Evolutionary conservation across 2,329 filamentous ascomycete genomes (phyloP), one percentile per base, ranked within the genome.

Genomic region (Thelonectria discophora): DNA sequence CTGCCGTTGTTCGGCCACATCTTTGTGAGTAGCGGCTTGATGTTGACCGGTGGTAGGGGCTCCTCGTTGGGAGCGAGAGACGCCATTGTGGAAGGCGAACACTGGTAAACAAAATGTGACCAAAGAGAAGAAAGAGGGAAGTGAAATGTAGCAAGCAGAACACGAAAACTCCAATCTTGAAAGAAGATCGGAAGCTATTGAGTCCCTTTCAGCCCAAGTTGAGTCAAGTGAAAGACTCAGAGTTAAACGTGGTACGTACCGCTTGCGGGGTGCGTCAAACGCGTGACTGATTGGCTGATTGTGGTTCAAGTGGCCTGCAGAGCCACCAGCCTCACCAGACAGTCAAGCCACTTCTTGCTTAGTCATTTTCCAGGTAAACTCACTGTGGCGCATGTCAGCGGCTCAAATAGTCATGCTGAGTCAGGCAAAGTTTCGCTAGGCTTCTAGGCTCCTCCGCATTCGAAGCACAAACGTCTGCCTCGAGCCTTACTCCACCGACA

Each of bases 11-110:
- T 73, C 30, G 85, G 89, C 89, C 90, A 93, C 45, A 94, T 82
- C 61, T 90, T 86, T 73, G 88, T 88, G 60, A 94, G 85, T 32
- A 94, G 81, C 40, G 88, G 87, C 67, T 90, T 91, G 77, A 94
- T 90, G 69, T 87, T 83, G 71, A 86, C 70, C 32, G 71, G 70
- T 45, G 74, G 72, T 39, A 77, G 73, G 63, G 59, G 68, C 57
- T 69, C 67, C 17, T 63, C 61, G 59, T 64, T 64, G 55, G 69
- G 65, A 32, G 66, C 52, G 60, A 71, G 69, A 57, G 74, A 69
- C 18, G 75, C 68, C 77, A 79, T 79, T 18, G 46, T 56, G 21
- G 1, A 40, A 10, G 18, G 2, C 4, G 21, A 12, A 46, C 10
- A 21, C 45, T 7, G 27, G 15, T 46, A 7, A 43, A 42, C 17